Evolutionary conservation across 805 yeast genomes (phyloP).

Genomic region (Candida tallmaniae): DNA sequence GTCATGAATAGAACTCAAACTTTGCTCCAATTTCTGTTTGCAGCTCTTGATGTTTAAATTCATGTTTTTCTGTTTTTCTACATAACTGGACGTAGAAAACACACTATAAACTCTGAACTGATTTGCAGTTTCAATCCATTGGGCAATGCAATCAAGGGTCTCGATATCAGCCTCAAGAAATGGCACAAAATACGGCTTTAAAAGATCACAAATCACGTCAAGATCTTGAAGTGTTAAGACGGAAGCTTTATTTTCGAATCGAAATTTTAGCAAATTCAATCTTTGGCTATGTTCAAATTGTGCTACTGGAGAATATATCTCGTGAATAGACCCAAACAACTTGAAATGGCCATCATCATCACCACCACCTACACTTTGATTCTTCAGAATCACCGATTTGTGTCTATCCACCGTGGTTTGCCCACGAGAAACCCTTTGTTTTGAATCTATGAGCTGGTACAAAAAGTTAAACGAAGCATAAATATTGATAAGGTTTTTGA

Average conservation of each 20-base stretch:
- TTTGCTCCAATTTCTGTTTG: conserved; percentile 8
- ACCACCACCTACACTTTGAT: not conserved
- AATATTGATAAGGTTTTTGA: conserved; percentile 19
- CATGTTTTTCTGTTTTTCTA: conserved; percentile 13
- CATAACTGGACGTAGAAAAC: conserved; percentile 8
- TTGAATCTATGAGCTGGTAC: conserved; percentile 24
- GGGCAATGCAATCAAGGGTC: conserved; percentile 14
- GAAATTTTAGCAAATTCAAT: conserved; percentile 14
- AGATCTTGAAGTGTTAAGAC: conserved; percentile 18
- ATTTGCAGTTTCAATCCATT: conserved; percentile 28
- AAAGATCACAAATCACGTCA: conserved; percentile 20
- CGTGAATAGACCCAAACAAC: conserved; percentile 21
- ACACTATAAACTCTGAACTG: conserved; percentile 20
- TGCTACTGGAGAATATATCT: conserved; percentile 26
- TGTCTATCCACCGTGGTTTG: conserved; percentile 14
- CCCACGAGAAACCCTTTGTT: conserved; percentile 18
- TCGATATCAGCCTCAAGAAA: conserved; percentile 14
- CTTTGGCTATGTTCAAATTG: conserved; percentile 20
- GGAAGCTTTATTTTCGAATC: conserved; percentile 13
- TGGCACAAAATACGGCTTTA: conserved; percentile 15
- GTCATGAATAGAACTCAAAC: conserved; percentile 9
- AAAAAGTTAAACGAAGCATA: conserved; percentile 23
- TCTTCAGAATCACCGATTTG: conserved; percentile 3
- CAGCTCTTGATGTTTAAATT: conserved; percentile 10
- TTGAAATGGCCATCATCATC: conserved; percentile 15